A percentile compares a stretch with the other conserved stretches of the same genome.
Evolutionary conservation across 352 stramenopile species (phyloP).

Genomic region (Pythium dissimile): DNA sequence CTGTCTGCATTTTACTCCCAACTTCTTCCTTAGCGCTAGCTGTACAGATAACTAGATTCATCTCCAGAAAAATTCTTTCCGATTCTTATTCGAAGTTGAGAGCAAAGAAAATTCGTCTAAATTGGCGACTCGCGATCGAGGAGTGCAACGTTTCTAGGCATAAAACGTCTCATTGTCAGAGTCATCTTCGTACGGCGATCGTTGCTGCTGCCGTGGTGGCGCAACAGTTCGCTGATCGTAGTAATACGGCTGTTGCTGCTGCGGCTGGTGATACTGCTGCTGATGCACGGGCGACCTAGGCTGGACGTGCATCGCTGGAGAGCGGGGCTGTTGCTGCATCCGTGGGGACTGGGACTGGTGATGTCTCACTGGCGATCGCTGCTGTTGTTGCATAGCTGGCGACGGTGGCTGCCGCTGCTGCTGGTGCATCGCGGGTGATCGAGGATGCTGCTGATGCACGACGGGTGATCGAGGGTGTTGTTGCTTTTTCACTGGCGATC

Average conservation of each 20-base stretch:
- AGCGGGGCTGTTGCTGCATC: neutral
- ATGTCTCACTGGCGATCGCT: neutral
- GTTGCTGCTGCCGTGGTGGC: neutral
- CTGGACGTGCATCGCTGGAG: neutral
- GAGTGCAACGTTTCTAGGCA: too few species aligned
- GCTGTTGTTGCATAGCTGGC: neutral
- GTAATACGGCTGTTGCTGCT: neutral
- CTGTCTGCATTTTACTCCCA: too few species aligned
- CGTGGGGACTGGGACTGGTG: neutral
- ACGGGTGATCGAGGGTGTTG: neutral
- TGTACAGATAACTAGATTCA: slow-evolving; percentile 19
- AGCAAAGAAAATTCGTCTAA: neutral
- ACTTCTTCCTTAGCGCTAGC: neutral
- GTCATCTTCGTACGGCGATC: neutral
- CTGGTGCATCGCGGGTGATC: slow-evolving; percentile 1
- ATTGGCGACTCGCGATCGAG: neutral
- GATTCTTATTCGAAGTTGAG: neutral
- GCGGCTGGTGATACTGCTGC: neutral
- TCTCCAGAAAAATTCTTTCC: slow-evolving; percentile 1
- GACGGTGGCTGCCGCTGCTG: neutral
- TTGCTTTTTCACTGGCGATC: neutral
- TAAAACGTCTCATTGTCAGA: slow-evolving; percentile 14
- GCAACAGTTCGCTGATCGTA: neutral
- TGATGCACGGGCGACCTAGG: neutral
- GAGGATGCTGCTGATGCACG: neutral